Conservation (phyloP, 2,329 filamentous ascomycete species). For the Neoascochyta sp. region DNA sequence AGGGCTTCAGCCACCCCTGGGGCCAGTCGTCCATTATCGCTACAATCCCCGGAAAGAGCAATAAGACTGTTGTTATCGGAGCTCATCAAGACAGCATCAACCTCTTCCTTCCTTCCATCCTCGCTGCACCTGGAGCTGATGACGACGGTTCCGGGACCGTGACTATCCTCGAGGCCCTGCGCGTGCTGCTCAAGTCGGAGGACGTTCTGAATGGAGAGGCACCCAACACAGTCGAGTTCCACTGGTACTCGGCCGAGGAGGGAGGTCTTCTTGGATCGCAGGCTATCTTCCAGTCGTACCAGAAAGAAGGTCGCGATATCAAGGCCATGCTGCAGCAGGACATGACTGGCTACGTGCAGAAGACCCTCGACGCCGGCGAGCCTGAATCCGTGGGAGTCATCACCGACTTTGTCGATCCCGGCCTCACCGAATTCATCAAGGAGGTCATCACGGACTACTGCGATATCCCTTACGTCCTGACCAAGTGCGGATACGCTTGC, state of each 20-base stretch:
- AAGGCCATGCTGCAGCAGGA: constrained; percentile 98
- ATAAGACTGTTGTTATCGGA: constrained; percentile 82
- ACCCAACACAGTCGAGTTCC: constrained; percentile 88
- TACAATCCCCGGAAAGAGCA: constrained; percentile 78
- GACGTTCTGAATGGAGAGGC: constrained; percentile 68
- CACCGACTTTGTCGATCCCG: constrained; percentile 81
- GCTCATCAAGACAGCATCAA: constrained; percentile 85
- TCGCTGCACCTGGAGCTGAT: constrained; percentile 88
- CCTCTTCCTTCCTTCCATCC: constrained; percentile 76
- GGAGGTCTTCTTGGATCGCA: constrained; percentile 83
- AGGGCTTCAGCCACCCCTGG: constrained; percentile 79
- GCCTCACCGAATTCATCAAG: constrained; percentile 86
- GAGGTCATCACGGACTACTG: constrained; percentile 83
- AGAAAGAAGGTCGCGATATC: constrained; percentile 67
- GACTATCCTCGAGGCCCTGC: constrained; percentile 88
- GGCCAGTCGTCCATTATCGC: constrained; percentile 88
- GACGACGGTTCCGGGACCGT: constrained; percentile 92
- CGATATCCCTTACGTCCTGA: constrained; percentile 79
- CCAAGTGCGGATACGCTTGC: constrained; percentile 84
- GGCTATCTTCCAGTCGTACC: constrained; percentile 81
- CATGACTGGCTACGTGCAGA: constrained; percentile 81
- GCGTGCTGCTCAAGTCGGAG: constrained; percentile 71
- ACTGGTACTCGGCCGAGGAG: constrained; percentile 93
- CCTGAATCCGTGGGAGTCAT: constrained; percentile 88
- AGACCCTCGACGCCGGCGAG: constrained; percentile 76